Conservation (phyloP, 73 alveolate species). For the Uronychia binucleata region DNA sequence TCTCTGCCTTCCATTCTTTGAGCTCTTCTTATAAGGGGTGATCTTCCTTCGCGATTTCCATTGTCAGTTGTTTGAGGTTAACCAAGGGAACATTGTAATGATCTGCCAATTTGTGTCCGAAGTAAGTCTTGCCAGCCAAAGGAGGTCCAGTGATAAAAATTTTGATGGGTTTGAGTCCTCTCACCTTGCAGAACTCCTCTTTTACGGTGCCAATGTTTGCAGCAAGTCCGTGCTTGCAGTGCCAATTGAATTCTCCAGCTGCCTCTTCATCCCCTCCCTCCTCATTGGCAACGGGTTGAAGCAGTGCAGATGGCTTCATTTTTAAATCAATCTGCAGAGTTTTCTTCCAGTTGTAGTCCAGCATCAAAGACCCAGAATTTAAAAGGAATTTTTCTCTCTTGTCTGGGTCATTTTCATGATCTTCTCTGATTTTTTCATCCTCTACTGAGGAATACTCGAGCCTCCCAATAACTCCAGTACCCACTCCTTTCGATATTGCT, state of each 20-base stretch:
- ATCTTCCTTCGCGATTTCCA: constrained; percentile 44
- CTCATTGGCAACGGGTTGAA: constrained; percentile 3
- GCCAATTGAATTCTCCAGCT: constrained; percentile 72
- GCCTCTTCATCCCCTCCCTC: constrained; percentile 49
- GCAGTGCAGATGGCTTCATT: constrained; percentile 38
- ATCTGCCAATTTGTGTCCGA: constrained; percentile 75
- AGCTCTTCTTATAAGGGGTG: constrained; percentile 13
- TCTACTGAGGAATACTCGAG: constrained; percentile 16
- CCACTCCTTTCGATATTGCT: constrained; percentile 94
- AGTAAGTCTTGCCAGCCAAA: constrained; percentile 84
- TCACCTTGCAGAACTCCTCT: constrained; percentile 80
- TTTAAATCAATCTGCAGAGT: constrained; percentile 44
- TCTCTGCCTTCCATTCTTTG: constrained; percentile 15
- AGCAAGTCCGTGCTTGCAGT: constrained; percentile 71
- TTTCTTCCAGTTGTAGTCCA: constrained; percentile 39
- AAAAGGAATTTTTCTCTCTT: background rate
- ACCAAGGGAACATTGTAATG: constrained; percentile 92
- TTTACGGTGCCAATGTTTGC: constrained; percentile 74
- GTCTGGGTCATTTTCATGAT: constrained; percentile 11
- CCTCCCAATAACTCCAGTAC: constrained; percentile 76
- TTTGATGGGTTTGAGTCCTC: constrained; percentile 83
- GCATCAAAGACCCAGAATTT: constrained; percentile 14
- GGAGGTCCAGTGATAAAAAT: constrained; percentile 93
- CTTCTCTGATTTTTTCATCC: constrained; percentile 10
- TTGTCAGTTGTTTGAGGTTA: constrained; percentile 70